Evolutionary conservation across 345 rosid genomes (phyloP), one percentile per base, ranked within the genome.

Genomic region (Euphorbia tirucalli): DNA sequence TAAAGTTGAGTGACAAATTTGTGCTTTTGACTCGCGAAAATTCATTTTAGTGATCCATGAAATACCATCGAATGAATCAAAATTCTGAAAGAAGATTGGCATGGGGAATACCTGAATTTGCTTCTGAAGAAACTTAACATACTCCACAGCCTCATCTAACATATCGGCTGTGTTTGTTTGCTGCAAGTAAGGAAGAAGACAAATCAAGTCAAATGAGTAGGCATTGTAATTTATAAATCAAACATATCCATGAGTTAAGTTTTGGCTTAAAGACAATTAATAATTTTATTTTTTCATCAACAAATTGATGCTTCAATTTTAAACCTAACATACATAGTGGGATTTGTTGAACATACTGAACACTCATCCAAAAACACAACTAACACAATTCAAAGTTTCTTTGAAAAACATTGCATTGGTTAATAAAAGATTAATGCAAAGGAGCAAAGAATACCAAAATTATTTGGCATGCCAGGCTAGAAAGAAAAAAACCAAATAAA

Each of bases 121-220:
- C 73, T 56, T 88, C 74, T 88, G 92, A 76, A 92, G 90, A 77
- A 77, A 64, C 77, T 92, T 92, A 46, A 92, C 93, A 21, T 88
- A 92, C 76, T 86, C 90, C 61, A 90, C 86, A 4, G 97, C 97
- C 78, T 90, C 93, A 46, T 90, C 96, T 73, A 92, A 72, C 97
- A 92, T 92, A 70, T 92, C 97, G 5, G 97, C 92, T 14, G 97
- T 90, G 82, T 92, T 92, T 50, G 96, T 87, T 88, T 92, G 97
- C 97, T 92, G 89, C 80, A 74, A 68, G 64, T 8, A 54, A 71
- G 2, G 61, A 54, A 32, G 18, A 54, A n/a, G 49, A 71, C 50
- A 60, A 61, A 46, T 61, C 44, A 59, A 13, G 43, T 63, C 49
- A 49, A 75, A 52, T 27, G 30, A 35, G 5, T 21, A 18, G 22